Evolutionary conservation across 768 basidiomycete species (phyloP), one percentile per base, ranked within the genome.

Genomic region (Pulveroboletus sp.): DNA sequence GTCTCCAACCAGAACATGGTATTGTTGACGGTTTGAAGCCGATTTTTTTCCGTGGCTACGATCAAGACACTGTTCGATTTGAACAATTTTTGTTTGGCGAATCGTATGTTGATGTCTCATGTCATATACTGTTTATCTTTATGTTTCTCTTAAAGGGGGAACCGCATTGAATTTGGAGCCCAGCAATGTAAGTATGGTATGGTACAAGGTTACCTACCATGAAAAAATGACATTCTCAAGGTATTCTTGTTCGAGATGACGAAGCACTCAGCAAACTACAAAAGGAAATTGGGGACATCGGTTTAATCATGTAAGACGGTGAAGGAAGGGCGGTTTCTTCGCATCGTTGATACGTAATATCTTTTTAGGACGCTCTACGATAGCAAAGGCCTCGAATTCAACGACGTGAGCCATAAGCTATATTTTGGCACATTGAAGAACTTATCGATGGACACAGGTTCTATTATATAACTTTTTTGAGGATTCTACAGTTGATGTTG

Each of bases 391-490:
- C 55, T 69, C 1, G 57, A 62, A 52, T 61, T 59, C 36, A 51
- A 60, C 32, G 59, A 63, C 10, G 58, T 56, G 43, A 50, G 59
- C 6, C 8, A 28, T 5, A 8, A 7, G 5, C 8, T 8, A 6
- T n/a, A 27, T 43, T 12, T 6, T 1, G 11, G 28, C 3, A 5
- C 5, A 8, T 2, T 28, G 24, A 2, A 30, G 0, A 51, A 49
- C 43, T 56, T 17, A 55, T 31, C 8, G 2, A 26, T 17, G 9
- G 18, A 38, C 39, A 0, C 49, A 87, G 85, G 85, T 89, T 5
- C 70, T 89, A 3, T 58, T 89, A 10, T 88, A 82, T 57, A 81
- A 89, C 54, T 88, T 88, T 65, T 89, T 89, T 56, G 74, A 79
- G 24, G 83, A 85, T 55, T 89, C 87, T 0, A 56, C 59, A 0